phyloP scores from a whole-genome alignment of 305 asterid genomes.

The Fraxinus velutina region DNA sequence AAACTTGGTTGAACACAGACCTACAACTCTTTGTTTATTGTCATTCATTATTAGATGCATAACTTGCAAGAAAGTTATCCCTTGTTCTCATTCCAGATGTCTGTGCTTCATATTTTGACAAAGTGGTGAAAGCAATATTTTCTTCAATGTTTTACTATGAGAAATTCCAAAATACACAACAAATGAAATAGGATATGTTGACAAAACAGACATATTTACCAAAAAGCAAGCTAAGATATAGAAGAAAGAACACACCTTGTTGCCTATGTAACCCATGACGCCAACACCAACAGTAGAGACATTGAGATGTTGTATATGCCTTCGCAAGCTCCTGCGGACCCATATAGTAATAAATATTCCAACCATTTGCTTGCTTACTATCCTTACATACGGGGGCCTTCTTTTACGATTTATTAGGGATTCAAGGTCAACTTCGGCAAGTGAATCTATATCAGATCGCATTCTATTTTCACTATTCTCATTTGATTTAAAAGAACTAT shows the following conservation, averaged over 20 bases:
- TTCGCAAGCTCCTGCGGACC: conserved; percentile 83
- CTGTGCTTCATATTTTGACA: not conserved
- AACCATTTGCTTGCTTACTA: conserved; percentile 96
- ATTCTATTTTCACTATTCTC: conserved; percentile 29
- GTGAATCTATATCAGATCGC: conserved; percentile 41
- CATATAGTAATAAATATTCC: conserved; percentile 80
- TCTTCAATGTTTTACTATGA: not conserved
- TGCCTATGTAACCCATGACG: conserved; percentile 93
- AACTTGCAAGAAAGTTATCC: not conserved
- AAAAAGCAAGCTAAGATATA: conserved; percentile 19
- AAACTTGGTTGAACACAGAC: not conserved
- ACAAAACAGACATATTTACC: conserved; percentile 17
- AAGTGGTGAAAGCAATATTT: not conserved
- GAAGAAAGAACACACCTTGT: conserved; percentile 67
- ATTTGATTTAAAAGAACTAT: conserved; percentile 53
- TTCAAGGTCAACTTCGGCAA: conserved; percentile 68
- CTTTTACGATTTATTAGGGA: conserved; percentile 69
- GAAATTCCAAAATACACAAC: not conserved
- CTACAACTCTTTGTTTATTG: not conserved
- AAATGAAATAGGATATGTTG: not conserved
- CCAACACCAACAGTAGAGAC: conserved; percentile 97
- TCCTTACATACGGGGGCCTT: conserved; percentile 72
- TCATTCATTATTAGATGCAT: not conserved
- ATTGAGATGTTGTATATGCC: conserved; percentile 71
- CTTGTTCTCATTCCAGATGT: not conserved